Evolutionary conservation across 768 basidiomycete genomes (phyloP).

Genomic region (Candolleomyces aberdarensis): DNA sequence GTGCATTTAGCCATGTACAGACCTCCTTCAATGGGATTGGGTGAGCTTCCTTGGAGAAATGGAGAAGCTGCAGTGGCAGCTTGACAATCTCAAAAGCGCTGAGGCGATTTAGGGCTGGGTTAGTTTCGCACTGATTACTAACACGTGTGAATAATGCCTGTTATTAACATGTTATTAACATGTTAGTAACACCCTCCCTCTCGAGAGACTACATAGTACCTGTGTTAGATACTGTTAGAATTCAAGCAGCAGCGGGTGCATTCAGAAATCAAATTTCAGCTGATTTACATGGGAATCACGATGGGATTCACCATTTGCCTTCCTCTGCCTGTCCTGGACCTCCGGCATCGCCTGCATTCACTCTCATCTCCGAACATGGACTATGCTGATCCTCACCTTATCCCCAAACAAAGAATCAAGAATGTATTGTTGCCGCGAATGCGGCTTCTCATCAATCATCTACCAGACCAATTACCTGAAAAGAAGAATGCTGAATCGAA

Average conservation of each 20-base stretch:
- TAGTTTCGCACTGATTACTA: not conserved
- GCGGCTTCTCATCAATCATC: not conserved
- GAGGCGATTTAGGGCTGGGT: not conserved
- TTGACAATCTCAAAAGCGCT: too few species aligned
- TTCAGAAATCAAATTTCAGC: constrained; percentile 14
- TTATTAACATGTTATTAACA: not conserved
- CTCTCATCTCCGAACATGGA: not conserved
- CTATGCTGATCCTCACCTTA: not conserved
- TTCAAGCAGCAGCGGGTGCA: not conserved
- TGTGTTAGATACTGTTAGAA: not conserved
- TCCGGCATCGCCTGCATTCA: too few species aligned
- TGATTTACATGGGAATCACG: constrained; percentile 5
- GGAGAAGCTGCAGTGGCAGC: too few species aligned
- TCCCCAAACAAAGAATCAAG: not conserved
- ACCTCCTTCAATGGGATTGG: too few species aligned
- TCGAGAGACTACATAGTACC: not conserved
- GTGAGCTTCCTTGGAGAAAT: too few species aligned
- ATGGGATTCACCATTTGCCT: not conserved
- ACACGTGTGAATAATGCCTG: not conserved
- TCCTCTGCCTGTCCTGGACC: not conserved
- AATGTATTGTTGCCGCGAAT: not conserved
- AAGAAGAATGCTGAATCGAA: not conserved
- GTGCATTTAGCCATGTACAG: too few species aligned
- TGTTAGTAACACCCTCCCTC: not conserved
- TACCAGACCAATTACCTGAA: not conserved